Evolutionary conservation across 2,329 filamentous ascomycete species (phyloP).

Genomic region (Penicillium psychrosexuale): DNA sequence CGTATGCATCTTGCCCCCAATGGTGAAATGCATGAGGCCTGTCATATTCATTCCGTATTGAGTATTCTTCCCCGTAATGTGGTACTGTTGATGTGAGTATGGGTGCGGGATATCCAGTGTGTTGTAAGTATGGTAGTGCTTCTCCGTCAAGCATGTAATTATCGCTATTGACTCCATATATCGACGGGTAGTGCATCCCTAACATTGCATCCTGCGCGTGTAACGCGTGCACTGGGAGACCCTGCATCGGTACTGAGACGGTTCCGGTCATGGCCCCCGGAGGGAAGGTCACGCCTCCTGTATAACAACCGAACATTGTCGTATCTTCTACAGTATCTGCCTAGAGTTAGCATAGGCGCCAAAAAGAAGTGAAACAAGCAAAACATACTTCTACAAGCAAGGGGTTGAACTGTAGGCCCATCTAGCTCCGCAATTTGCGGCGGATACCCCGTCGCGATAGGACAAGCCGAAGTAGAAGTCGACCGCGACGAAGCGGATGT

Average conservation of each 20-base stretch:
- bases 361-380: not conserved
- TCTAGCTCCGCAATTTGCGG: slow-evolving; percentile 9
- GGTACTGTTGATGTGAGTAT: not conserved
- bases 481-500: slow-evolving; percentile 1
- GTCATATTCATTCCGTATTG: not conserved
- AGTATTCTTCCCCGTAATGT: not conserved
- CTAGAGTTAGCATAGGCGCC: not conserved
- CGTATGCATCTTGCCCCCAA: not conserved
- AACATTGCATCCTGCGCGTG: not conserved
- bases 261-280: not conserved
- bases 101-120: not conserved
- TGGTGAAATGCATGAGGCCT: not conserved
- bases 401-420: slow-evolving; percentile 4
- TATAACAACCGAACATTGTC: not conserved
- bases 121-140: not conserved
- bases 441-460: slow-evolving; percentile 10
- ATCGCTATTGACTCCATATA: not conserved
- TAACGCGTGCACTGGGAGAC: not conserved
- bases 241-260: not conserved
- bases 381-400: slow-evolving; percentile 6
- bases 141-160: not conserved
- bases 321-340: not conserved
- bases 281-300: not conserved
- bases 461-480: slow-evolving; percentile 3
- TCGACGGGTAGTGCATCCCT: not conserved